A percentile compares a stretch with the other conserved stretches of the same genome.
Conservation (phyloP, 2,329 filamentous ascomycete genomes). For the Annulohypoxylon truncatum region DNA sequence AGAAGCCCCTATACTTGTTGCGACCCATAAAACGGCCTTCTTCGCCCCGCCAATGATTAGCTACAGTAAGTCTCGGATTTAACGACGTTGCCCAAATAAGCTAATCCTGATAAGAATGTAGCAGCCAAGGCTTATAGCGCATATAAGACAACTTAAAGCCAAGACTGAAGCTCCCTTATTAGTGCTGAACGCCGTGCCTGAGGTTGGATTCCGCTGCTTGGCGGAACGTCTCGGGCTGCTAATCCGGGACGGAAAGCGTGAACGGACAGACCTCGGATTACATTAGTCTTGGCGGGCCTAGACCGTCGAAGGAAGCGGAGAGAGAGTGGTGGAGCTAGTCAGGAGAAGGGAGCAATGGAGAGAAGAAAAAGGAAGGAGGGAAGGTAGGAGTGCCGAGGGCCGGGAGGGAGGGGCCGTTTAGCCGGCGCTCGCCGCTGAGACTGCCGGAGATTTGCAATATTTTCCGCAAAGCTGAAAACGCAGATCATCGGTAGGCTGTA, state of each 20-base stretch:
- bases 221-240: slow-evolving; percentile 13
- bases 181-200: slow-evolving; percentile 6
- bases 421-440: slow-evolving; percentile 4
- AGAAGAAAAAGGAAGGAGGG: too few species aligned
- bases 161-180: slow-evolving; percentile 22
- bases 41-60: not conserved
- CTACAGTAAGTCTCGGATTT: too few species aligned
- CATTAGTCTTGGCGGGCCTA: slow-evolving; percentile 17
- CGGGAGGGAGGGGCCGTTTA: slow-evolving; percentile 1
- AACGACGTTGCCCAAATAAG: too few species aligned
- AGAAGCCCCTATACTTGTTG: not conserved
- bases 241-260: slow-evolving; percentile 22
- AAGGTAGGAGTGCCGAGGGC: not conserved
- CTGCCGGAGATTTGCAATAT: slow-evolving; percentile 20
- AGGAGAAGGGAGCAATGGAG: slow-evolving; percentile 11
- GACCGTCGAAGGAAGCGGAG: slow-evolving; percentile 5
- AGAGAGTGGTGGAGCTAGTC: slow-evolving; percentile 7
- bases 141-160: slow-evolving; percentile 10
- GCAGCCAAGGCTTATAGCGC: slow-evolving; percentile 31
- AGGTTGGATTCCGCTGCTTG: not conserved
- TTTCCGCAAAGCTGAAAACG: slow-evolving; percentile 17
- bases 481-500: slow-evolving; percentile 24
- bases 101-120: slow-evolving; percentile 10
- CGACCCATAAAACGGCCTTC: not conserved
- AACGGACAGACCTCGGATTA: slow-evolving; percentile 25